Base-by-base conservation (phyloP, 2,329 filamentous ascomycete species). In the Botryotinia narcissicola region DNA sequence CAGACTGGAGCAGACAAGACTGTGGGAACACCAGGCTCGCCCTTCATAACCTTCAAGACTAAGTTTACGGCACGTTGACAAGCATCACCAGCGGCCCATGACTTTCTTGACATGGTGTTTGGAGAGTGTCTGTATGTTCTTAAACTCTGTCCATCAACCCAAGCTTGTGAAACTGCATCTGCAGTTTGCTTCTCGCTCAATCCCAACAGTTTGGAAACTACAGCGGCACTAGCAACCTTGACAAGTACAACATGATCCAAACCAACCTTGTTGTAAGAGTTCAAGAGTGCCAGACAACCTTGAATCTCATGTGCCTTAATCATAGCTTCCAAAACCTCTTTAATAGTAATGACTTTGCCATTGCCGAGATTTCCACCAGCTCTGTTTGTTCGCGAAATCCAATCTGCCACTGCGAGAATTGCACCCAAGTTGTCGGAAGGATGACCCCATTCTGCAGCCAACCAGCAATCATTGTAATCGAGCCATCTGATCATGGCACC, bases 401-500 rank as follows among this genome's bases (percentile, higher is more conserved):
- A 99, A 87, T 99, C 96, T 75, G 96, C 94, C 70, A 98, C 95
- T 64, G 95, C 94, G 76, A 99, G 90, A 82, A 99, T 99, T 80
- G 95, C 96, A 76, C 96, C 96, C 79, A 99, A 84, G 87, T 99
- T 99, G 87, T 99, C 96, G 7, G 95, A 98, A 75, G 96, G 96
- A 84, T 99, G 96, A 74, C 96, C 96, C 96, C 96, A 99, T 86
- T 99, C 96, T 73, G 96, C 96, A 62, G 95, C 96, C 77, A 98
- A 88, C 96, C 95, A 99, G 90, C 96, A 98, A 89, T 99, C 96
- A 84, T 99, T 99, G 89, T 98, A 99, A 86, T 99, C 96, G 80
- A 99, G 90, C 96, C 96, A 99, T 82, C 96, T 90, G 86, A 99
- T 97, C 92, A 97, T 97, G 80, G 96, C 93, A 80, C 96, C 96